A percentile compares a stretch with the other conserved stretches of the same genome.
Evolutionary conservation across 345 rosid species (phyloP).

Genomic region (Pugionium dolabratum): DNA sequence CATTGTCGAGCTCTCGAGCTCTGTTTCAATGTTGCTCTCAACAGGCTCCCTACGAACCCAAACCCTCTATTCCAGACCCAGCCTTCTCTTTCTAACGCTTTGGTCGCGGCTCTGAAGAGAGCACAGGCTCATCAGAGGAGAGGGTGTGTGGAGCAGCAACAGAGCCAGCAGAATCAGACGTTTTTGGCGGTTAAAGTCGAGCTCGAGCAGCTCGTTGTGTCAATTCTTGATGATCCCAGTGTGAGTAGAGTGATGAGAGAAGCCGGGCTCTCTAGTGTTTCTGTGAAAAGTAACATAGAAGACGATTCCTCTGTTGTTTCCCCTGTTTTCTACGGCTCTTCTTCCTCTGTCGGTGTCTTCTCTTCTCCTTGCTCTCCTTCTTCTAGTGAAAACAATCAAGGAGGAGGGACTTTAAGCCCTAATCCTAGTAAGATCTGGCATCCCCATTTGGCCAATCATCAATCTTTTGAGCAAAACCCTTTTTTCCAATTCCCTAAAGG

Average conservation of each 20-base stretch:
- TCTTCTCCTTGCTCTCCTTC: slow-evolving; percentile 88
- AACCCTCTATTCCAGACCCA: slow-evolving; percentile 47
- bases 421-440: slow-evolving; percentile 62
- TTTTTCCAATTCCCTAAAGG: slow-evolving; percentile 55
- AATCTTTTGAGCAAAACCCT: slow-evolving; percentile 58
- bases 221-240: slow-evolving; percentile 81
- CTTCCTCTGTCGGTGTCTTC: slow-evolving; percentile 69
- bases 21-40: slow-evolving; percentile 81
- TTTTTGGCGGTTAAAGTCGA: slow-evolving; percentile 65
- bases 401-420: slow-evolving; percentile 43
- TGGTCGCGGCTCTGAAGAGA: slow-evolving; percentile 71
- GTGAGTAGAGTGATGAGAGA: slow-evolving; percentile 91
- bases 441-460: slow-evolving; percentile 48
- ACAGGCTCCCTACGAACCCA: slow-evolving; percentile 61
- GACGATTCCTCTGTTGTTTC: slow-evolving; percentile 58
- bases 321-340: slow-evolving; percentile 58
- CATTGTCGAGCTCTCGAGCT: slow-evolving; percentile 75
- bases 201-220: slow-evolving; percentile 66
- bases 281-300: slow-evolving; percentile 67
- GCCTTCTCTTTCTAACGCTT: slow-evolving; percentile 71
- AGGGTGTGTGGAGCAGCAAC: slow-evolving; percentile 69
- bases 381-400: slow-evolving; percentile 48
- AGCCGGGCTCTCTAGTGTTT: slow-evolving; percentile 78
- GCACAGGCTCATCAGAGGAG: slow-evolving; percentile 83
- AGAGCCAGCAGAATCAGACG: slow-evolving; percentile 45